Evolutionary conservation across 2,329 filamentous ascomycete genomes (phyloP).

Genomic region (Colletotrichum sp.): DNA sequence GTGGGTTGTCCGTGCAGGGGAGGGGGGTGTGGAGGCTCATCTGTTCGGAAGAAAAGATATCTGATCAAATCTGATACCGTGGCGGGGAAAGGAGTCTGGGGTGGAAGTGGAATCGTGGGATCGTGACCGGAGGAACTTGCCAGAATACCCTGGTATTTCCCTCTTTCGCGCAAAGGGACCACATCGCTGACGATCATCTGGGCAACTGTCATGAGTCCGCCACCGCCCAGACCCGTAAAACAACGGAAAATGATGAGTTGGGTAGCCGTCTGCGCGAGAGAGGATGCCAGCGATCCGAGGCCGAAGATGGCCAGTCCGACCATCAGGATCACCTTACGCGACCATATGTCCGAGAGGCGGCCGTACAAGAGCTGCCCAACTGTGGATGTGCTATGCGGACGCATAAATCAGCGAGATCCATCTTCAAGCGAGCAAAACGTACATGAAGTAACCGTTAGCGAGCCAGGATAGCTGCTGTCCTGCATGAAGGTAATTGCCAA

Average conservation of each 20-base stretch:
- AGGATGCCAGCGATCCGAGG: conserved; percentile 46
- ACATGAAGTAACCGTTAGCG: conserved; percentile 60
- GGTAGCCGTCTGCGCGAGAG: conserved; percentile 40
- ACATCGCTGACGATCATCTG: conserved; percentile 55
- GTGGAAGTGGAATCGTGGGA: not conserved
- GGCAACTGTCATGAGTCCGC: conserved; percentile 45
- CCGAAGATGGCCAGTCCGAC: conserved; percentile 45
- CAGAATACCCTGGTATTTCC: conserved; percentile 43
- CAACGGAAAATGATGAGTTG: conserved; percentile 46
- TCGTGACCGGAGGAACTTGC: conserved; percentile 28
- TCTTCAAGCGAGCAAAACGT: conserved; percentile 21
- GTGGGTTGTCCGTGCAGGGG: not conserved
- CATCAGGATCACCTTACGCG: conserved; percentile 44
- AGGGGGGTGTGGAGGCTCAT: not conserved
- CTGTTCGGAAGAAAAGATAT: not conserved
- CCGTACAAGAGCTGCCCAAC: conserved; percentile 51
- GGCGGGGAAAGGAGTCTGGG: not conserved
- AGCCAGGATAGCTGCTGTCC: conserved; percentile 58
- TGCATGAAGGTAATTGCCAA: conserved; percentile 53
- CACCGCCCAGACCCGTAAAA: conserved; percentile 47
- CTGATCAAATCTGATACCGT: not conserved
- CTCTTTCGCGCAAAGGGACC: conserved; percentile 49
- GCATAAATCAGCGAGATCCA: not conserved
- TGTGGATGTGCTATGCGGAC: conserved; percentile 42
- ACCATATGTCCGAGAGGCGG: conserved; percentile 50